A percentile compares a stretch with the other conserved stretches of the same genome.
phyloP scores from a whole-genome alignment of 768 basidiomycete genomes.

The Agaricus blazei region DNA sequence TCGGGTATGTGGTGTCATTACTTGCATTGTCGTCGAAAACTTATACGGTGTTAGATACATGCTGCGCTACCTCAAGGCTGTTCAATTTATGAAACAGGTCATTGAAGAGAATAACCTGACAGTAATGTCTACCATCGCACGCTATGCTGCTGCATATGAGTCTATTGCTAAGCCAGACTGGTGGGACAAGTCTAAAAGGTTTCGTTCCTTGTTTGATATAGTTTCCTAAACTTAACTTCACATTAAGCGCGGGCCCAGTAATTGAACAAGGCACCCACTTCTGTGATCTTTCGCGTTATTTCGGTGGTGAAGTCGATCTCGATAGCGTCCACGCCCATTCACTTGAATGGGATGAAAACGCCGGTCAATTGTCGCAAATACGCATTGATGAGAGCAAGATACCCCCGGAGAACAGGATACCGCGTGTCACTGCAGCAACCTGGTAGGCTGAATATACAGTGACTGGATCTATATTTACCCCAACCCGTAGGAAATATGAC shows the following conservation, averaged over 20 bases:
- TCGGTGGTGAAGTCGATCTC: conserved; percentile 93
- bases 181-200: conserved; percentile 93
- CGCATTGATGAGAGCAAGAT: conserved; percentile 82
- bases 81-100: conserved; percentile 95
- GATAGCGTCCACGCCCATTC: conserved; percentile 78
- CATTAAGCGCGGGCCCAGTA: conserved; percentile 66
- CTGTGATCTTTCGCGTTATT: conserved; percentile 94
- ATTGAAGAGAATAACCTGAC: conserved; percentile 90
- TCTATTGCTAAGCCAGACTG: conserved; percentile 78
- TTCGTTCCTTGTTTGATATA: background rate
- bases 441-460: conserved; percentile 47
- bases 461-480: background rate
- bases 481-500: conserved; percentile 76
- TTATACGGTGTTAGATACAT: conserved; percentile 58
- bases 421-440: conserved; percentile 87
- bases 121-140: conserved; percentile 94
- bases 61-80: conserved; percentile 89
- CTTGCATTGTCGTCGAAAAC: background rate
- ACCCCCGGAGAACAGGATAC: conserved; percentile 83
- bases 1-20: conserved; percentile 54
- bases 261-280: conserved; percentile 96
- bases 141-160: conserved; percentile 89
- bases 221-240: conserved; percentile 9
- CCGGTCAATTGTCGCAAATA: conserved; percentile 80
- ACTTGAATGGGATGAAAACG: conserved; percentile 87